A percentile compares a stretch with the other conserved stretches of the same genome.
Conservation (phyloP, 1,284 basidiomycete genomes). For the Xerocomus amazonicus region DNA sequence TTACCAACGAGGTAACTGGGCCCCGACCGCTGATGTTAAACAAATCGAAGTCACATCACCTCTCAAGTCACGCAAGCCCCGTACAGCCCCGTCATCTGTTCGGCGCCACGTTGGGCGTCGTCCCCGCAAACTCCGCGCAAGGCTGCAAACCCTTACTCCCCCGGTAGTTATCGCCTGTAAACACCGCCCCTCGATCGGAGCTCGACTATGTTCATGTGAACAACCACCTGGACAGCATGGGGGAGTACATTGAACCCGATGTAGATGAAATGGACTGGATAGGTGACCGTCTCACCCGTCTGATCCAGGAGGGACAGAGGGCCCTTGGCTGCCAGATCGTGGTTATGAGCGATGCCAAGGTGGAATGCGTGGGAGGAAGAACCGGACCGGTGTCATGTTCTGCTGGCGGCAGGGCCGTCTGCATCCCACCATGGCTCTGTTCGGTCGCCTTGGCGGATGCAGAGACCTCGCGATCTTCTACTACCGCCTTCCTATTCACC, state of each 20-base stretch:
- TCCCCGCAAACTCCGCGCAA: constrained; percentile 31
- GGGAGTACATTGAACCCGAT: constrained; percentile 28
- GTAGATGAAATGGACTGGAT: constrained; percentile 70
- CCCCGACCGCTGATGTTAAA: constrained; percentile 27
- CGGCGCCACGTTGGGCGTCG: constrained; percentile 36
- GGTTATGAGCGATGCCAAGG: constrained; percentile 63
- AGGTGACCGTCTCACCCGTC: constrained; percentile 56
- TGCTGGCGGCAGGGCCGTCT: constrained; percentile 17
- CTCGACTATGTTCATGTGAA: constrained; percentile 35
- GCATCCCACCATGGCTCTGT: constrained; percentile 29
- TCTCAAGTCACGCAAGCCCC: constrained; percentile 30
- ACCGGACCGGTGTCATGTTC: constrained; percentile 16
- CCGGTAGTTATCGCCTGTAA: constrained; percentile 28
- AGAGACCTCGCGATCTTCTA: constrained; percentile 28
- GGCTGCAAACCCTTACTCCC: constrained; percentile 25
- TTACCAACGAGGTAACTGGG: constrained; percentile 62
- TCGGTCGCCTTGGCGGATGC: constrained; percentile 26
- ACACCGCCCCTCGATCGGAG: constrained; percentile 35
- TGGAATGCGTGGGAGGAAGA: constrained; percentile 72
- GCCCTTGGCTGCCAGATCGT: constrained; percentile 70
- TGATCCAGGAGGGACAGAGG: constrained; percentile 71
- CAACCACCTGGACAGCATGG: constrained; percentile 11
- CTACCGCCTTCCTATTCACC: constrained; percentile 30
- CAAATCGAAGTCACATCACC: constrained; percentile 18
- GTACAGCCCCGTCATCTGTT: constrained; percentile 29